Evolutionary conservation across 2,329 filamentous ascomycete species (phyloP), one percentile per base, ranked within the genome.

Genomic region (Graphilbum ipis-grandicollis): DNA sequence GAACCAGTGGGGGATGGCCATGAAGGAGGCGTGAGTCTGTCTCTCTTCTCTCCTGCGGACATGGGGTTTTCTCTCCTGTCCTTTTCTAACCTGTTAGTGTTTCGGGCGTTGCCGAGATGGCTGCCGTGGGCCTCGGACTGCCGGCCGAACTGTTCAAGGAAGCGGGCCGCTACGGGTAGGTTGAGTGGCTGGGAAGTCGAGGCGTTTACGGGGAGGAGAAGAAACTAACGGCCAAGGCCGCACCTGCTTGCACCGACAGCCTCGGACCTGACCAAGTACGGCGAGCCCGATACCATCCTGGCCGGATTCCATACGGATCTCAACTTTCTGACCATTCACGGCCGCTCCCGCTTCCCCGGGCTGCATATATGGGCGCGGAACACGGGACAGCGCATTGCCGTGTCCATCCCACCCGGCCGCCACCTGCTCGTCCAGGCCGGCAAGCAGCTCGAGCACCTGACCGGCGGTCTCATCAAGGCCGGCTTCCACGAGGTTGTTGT

Each of bases 251-350:
- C 70, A 1, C 70, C 70, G 0, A 75, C 70, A 2, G 68, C 70
- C 1, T 73, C 69, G 0, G 66, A 75, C 48, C 62, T 75, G 12
- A 37, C 43, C 12, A 68, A 63, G 40, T 70, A 72, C 54, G 66
- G 65, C 33, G 34, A 51, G 3, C 55, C 59, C 35, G 62, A 72
- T 55, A 74, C 68, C 35, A 73, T 75, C 47, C 62, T 75, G 14
- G 70, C 70, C 14, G 70, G 70, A 29, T 75, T 75, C 57, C 70
- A 75, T 52, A 74, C 70, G 1, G 70, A 75, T 47, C 66, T 75
- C 40, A 75, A 75, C 59, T 75, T 74, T 50, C 59, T 75, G 36
- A 75, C 70, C 44, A 75, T 75, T 53, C 70, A 75, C 56, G 70
- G 70, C 39, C 70, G 70, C 44, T 71, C 66, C 22, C 66, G 70